Evolutionary conservation across 2,329 filamentous ascomycete genomes (phyloP).

Genomic region (Neonectria coccinea): DNA sequence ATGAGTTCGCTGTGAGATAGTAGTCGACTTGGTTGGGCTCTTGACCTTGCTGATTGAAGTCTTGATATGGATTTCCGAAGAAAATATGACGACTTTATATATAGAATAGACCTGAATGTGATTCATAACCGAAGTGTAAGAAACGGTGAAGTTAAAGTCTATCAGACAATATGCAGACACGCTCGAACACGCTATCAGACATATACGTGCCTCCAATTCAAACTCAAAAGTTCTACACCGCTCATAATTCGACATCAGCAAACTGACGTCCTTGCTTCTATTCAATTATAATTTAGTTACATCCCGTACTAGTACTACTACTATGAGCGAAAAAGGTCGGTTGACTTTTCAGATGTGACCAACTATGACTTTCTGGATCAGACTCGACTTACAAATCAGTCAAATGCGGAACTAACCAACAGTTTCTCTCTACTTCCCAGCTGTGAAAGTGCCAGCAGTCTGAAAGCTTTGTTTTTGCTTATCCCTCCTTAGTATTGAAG

Average conservation of each 20-base stretch:
- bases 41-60: no score
- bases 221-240: not conserved
- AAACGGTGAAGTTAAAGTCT: not conserved
- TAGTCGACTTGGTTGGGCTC: not conserved
- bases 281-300: not conserved
- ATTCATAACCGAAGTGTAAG: not conserved
- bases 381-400: not conserved
- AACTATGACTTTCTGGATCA: not conserved
- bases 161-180: not conserved
- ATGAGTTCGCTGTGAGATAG: not conserved
- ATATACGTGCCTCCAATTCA: not conserved
- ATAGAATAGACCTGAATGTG: not conserved
- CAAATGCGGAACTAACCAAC: conserved; percentile 17
- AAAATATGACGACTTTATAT: not conserved
- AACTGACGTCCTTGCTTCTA: not conserved
- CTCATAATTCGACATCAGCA: not conserved
- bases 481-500: not conserved
- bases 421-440: not conserved
- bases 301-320: not conserved
- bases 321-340: not conserved
- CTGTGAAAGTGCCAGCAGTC: conserved; percentile 40
- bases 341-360: not conserved
- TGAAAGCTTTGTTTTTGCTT: conserved; percentile 27
- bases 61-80: not conserved
- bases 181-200: not conserved